Evolutionary conservation across 192 early-diverging fungal genomes (phyloP).

Genomic region (Coemansia sp.): DNA sequence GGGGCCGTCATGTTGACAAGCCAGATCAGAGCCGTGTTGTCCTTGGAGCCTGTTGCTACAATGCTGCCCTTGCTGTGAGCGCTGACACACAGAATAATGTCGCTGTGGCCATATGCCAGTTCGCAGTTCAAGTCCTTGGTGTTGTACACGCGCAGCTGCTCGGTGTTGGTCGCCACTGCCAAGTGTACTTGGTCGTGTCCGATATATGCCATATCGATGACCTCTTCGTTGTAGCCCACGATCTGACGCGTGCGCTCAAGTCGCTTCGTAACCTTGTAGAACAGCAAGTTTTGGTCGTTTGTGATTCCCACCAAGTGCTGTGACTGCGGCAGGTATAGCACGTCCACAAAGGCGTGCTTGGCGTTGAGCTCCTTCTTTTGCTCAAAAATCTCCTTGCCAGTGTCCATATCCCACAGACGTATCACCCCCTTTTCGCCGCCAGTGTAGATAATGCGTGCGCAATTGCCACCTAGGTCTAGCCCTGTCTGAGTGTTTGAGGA

Average conservation of each 20-base stretch:
- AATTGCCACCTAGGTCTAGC: slow-evolving; percentile 32
- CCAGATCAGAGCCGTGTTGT: slow-evolving; percentile 86
- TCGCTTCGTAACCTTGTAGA: slow-evolving; percentile 60
- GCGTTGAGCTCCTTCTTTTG: slow-evolving; percentile 70
- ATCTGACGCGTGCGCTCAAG: slow-evolving; percentile 75
- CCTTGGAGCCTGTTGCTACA: slow-evolving; percentile 87
- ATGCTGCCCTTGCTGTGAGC: slow-evolving; percentile 65
- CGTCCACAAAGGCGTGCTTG: slow-evolving; percentile 73
- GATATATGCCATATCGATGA: slow-evolving; percentile 82
- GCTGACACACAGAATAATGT: slow-evolving; percentile 82
- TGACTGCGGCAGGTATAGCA: slow-evolving; percentile 59
- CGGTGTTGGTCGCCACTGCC: slow-evolving; percentile 91
- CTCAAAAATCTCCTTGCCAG: slow-evolving; percentile 65
- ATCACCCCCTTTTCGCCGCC: slow-evolving; percentile 81
- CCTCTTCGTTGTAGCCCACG: slow-evolving; percentile 95
- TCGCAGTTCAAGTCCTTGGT: slow-evolving; percentile 75
- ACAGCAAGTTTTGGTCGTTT: slow-evolving; percentile 87
- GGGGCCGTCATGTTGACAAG: slow-evolving; percentile 60
- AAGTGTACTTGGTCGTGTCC: slow-evolving; percentile 69
- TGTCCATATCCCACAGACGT: slow-evolving; percentile 83
- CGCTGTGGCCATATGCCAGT: slow-evolving; percentile 84
- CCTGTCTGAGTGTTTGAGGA: slow-evolving; percentile 33
- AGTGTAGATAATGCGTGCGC: slow-evolving; percentile 66
- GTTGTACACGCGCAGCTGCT: slow-evolving; percentile 87
- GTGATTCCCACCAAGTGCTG: slow-evolving; percentile 72